Conservation (phyloP, 768 basidiomycete species). For the Tricholoma sp. region DNA sequence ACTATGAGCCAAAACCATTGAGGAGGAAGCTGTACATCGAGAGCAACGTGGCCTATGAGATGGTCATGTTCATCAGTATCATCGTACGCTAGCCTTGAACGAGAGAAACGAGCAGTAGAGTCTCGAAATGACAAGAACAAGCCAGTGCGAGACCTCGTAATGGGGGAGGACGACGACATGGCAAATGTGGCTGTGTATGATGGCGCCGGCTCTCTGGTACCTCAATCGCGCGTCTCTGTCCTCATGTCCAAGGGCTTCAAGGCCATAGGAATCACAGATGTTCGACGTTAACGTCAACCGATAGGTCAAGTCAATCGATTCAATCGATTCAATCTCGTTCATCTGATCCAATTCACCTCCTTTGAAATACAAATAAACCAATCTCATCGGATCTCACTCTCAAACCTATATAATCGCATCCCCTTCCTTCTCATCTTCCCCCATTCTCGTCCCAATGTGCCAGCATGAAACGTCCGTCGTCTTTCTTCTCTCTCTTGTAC, state of each 20-base stretch:
- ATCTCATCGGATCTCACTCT: not conserved
- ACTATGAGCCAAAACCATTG: constrained; percentile 57
- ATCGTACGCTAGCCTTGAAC: constrained; percentile 33
- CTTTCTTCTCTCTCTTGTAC: constrained; percentile 12
- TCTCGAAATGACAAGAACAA: constrained; percentile 94
- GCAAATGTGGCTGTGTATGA: constrained; percentile 2
- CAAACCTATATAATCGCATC: not conserved
- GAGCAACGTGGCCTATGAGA: constrained; percentile 53
- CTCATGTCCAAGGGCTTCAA: too few species aligned
- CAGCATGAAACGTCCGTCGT: constrained; percentile 48
- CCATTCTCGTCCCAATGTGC: constrained; percentile 36
- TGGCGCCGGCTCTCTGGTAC: too few species aligned
- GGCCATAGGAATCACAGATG: too few species aligned
- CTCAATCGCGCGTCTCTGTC: too few species aligned
- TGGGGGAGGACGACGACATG: constrained; percentile 26
- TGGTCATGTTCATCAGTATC: constrained; percentile 61
- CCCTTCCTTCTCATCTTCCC: constrained; percentile 1
- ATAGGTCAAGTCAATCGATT: not conserved
- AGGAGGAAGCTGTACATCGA: constrained; percentile 72
- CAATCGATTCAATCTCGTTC: not conserved
- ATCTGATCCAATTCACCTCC: not conserved
- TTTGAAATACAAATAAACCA: constrained; percentile 1
- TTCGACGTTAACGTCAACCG: too few species aligned
- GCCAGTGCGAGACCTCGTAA: constrained; percentile 83
- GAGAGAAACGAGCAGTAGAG: constrained; percentile 44